Base-by-base conservation (phyloP, 768 basidiomycete species). In the Megacollybia marginata region DNA sequence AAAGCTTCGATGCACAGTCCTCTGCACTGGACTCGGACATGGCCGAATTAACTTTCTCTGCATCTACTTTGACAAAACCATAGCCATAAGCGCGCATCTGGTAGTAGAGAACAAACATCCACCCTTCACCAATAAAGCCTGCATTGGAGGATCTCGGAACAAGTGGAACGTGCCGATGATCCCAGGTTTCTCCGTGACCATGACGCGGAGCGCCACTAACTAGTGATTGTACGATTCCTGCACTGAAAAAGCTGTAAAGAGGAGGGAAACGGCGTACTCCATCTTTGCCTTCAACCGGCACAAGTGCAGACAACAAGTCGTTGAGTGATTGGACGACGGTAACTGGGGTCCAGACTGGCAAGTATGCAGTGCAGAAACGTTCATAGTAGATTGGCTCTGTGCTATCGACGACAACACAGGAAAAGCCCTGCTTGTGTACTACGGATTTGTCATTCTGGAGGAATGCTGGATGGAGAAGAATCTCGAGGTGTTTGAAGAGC, bases 401-500 rank as follows among this genome's bases (percentile, higher is more conserved):
- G 42, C n/a, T n/a, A n/a, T n/a, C n/a, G n/a, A n/a, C n/a, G n/a
- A n/a, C n/a, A n/a, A n/a, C n/a, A n/a, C 55, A 58, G 15, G 58
- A 44, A 43, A 66, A 67, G 6, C 53, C 53, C 32, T 49, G 54
- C 6, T 60, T 55, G 40, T 58, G 62, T 6, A 23, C 8, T 16
- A 48, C 36, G 32, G 48, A 31, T 31, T 52, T 32, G 35, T 49
- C 40, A 45, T 31, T 36, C 9, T 35, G 16, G 18, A 65, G 46
- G 44, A 67, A 48, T 15, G 52, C 49, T 1, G 64, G 65, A 47
- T 68, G 67, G 11, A 61, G 44, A 44, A 69, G 53, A 15, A 57
- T 57, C 32, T 66, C 62, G 19, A 69, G 42, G 42, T 55, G 38
- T 28, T 48, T 36, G 50, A 67, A 67, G 5, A 68, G 62, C 23